These are phyloP conservation scores for Debaryomyces robertsiae DNA, from an alignment of 1,139 yeast genomes.

Conservation along the genomic window DNA sequence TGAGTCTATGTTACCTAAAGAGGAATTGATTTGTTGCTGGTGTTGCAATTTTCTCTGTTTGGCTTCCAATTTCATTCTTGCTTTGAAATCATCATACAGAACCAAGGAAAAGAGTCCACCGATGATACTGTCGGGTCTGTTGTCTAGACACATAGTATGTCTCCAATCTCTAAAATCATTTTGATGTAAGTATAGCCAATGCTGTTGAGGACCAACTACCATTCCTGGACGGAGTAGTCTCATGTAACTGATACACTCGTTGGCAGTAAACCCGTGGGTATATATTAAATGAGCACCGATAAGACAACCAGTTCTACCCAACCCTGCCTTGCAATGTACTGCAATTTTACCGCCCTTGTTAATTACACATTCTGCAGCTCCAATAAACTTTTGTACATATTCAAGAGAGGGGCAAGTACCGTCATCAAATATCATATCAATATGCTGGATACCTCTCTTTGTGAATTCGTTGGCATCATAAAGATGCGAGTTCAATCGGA, in stretches of 20 bases:
- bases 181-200: constrained; percentile 95
- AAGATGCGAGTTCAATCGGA: constrained; percentile 85
- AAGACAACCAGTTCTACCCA: constrained; percentile 96
- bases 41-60: constrained; percentile 44
- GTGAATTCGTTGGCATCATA: constrained; percentile 86
- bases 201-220: constrained; percentile 99
- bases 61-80: constrained; percentile 49
- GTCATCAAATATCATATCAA: constrained; percentile 95
- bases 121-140: constrained; percentile 66
- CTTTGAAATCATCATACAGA: constrained; percentile 54
- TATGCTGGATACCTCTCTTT: constrained; percentile 79
- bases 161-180: constrained; percentile 96
- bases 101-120: constrained; percentile 80
- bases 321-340: constrained; percentile 97
- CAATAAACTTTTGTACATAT: constrained; percentile 86
- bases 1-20: constrained; percentile 39
- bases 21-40: constrained; percentile 33
- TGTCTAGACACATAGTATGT: constrained; percentile 84
- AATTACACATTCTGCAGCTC: constrained; percentile 90
- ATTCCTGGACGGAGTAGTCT: constrained; percentile 96
- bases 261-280: constrained; percentile 95
- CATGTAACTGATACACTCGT: constrained; percentile 95
- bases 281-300: constrained; percentile 96
- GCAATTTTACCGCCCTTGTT: constrained; percentile 89
- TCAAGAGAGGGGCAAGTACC: constrained; percentile 97